Base-by-base conservation (phyloP, 177 flowering plant species). In the Vitis hybrid region DNA sequence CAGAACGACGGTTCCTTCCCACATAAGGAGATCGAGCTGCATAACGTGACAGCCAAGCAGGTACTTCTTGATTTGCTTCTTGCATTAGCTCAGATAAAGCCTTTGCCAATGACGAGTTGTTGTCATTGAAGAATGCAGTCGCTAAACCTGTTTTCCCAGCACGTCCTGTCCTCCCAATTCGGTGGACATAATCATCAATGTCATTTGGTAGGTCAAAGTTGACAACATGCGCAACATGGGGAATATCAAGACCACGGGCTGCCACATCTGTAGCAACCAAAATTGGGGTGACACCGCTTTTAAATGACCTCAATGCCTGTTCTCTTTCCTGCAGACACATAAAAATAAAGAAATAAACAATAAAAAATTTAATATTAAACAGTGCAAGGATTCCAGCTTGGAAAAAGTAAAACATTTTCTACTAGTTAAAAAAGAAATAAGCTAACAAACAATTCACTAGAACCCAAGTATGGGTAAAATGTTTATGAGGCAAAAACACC, bases 181-280 rank as follows among this genome's bases (percentile, higher is more conserved):
- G 86, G 63, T 88, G 92, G 10, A 88, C 92, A 69, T 88, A 86
- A 67, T 85, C 90, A 74, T 88, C 90, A 67, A 88, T 85, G 60
- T 88, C 90, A 73, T 85, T 86, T 11, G 90, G 92, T 19, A 88
- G 85, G 63, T 88, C 88, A 79, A 86, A 88, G 70, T 86, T 88
- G 54, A 88, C 87, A 10, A 88, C 90, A 77, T 86, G 90, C 0
- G 85, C 84, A 19, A 88, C 90, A 69, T 82, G 87, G 10, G 90
- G 92, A 26, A 88, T 88, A 51, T 86, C 92, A 59, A 86, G 86
- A 52, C 90, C 92, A 61, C 92, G 83, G n/a, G 92, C 88, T 45
- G 92, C 92, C 60, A 86, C 90, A 70, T 88, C 92, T n/a, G 92
- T 86, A 34, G 90, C 92, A 18, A 86, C 92, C 79, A 88, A 69